Percentiles rank a stretch among this genome's conserved stretches.
These are phyloP conservation scores for Metrosideros polymorpha DNA, from an alignment of 441 rosid genomes.

Conservation along the genomic window DNA sequence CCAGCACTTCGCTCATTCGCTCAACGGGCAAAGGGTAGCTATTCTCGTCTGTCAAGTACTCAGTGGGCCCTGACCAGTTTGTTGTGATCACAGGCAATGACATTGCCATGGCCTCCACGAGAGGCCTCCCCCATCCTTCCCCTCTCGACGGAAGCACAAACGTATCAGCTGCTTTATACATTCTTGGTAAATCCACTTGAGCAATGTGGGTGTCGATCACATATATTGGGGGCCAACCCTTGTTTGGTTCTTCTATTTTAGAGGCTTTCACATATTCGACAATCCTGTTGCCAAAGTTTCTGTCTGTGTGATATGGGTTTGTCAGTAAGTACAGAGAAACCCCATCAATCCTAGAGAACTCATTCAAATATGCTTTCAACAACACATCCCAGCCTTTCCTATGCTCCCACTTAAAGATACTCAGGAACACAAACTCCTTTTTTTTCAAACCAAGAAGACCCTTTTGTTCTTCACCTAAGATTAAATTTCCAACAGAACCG, in stretches of 20 bases:
- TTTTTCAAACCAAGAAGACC: not conserved
- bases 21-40: slow-evolving; percentile 58
- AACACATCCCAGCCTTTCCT: slow-evolving; percentile 91
- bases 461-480: slow-evolving; percentile 28
- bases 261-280: slow-evolving; percentile 41
- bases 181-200: slow-evolving; percentile 58
- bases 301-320: slow-evolving; percentile 61
- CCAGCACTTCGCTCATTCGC: slow-evolving; percentile 48
- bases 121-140: slow-evolving; percentile 84
- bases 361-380: slow-evolving; percentile 61
- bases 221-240: slow-evolving; percentile 44
- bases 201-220: slow-evolving; percentile 63
- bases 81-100: slow-evolving; percentile 71
- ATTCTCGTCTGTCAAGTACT: slow-evolving; percentile 60
- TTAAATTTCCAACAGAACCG: slow-evolving; percentile 21
- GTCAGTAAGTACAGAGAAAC: slow-evolving; percentile 62
- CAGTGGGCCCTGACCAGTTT: slow-evolving; percentile 78
- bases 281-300: slow-evolving; percentile 63
- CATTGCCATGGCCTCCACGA: slow-evolving; percentile 93
- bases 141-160: slow-evolving; percentile 83
- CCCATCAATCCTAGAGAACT: slow-evolving; percentile 44
- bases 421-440: slow-evolving; percentile 58
- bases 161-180: slow-evolving; percentile 70
- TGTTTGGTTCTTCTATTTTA: slow-evolving; percentile 19
- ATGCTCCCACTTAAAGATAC: slow-evolving; percentile 81